Evolutionary conservation across 768 basidiomycete species (phyloP).

Genomic region (Russula abietina): DNA sequence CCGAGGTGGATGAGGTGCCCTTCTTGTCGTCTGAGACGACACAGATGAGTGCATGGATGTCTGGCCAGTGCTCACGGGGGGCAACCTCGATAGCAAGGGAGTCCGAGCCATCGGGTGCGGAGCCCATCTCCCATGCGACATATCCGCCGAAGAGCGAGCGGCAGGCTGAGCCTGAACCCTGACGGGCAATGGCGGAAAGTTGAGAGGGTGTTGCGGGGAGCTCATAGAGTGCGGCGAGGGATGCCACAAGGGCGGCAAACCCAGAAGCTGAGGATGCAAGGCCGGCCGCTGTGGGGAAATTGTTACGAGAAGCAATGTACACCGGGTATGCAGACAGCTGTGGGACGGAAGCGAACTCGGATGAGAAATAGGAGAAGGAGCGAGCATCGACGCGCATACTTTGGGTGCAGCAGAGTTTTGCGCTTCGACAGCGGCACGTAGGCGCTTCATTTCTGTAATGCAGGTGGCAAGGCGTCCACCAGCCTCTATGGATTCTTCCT

Average conservation of each 20-base stretch:
- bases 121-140: constrained; percentile 90
- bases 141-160: constrained; percentile 96
- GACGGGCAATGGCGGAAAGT: constrained; percentile 91
- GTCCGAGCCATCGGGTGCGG: constrained; percentile 63
- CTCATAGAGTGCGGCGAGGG: constrained; percentile 78
- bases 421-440: constrained; percentile 72
- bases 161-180: constrained; percentile 97
- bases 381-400: constrained; percentile 37
- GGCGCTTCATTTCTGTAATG: constrained; percentile 76
- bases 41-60: constrained; percentile 95
- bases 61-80: constrained; percentile 82
- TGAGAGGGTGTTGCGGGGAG: constrained; percentile 72
- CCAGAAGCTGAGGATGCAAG: constrained; percentile 97
- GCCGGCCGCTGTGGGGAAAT: constrained; percentile 98
- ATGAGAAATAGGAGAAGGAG: constrained; percentile 15
- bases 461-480: constrained; percentile 78
- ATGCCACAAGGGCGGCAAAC: constrained; percentile 90
- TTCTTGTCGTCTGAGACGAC: constrained; percentile 96
- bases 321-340: constrained; percentile 69
- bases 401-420: constrained; percentile 57
- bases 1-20: constrained; percentile 87
- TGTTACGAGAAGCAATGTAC: constrained; percentile 93
- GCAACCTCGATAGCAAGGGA: constrained; percentile 86
- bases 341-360: background rate
- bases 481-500: constrained; percentile 80